Conservation (phyloP, 2,329 filamentous ascomycete genomes). For the Lachnellula occidentalis region DNA sequence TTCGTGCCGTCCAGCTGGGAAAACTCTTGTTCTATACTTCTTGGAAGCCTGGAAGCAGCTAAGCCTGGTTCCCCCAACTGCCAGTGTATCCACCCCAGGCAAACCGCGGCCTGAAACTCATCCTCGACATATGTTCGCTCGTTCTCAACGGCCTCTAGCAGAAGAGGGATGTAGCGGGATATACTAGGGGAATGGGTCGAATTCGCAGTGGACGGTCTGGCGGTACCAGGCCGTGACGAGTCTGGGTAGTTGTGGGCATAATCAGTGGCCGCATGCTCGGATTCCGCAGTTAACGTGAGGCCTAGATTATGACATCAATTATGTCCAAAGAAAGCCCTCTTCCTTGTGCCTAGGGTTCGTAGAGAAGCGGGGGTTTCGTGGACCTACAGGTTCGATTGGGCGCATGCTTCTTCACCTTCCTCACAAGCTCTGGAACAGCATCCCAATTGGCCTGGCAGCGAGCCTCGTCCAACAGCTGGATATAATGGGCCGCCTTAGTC, state of each 20-base stretch:
- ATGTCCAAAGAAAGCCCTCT: background rate
- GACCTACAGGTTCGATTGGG: slow-evolving; percentile 74
- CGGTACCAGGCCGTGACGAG: slow-evolving; percentile 14
- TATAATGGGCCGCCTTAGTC: slow-evolving; percentile 76
- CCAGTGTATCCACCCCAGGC: slow-evolving; percentile 82
- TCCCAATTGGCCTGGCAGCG: slow-evolving; percentile 86
- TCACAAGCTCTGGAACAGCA: slow-evolving; percentile 78
- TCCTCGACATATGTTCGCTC: slow-evolving; percentile 52
- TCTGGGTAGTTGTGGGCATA: slow-evolving; percentile 33
- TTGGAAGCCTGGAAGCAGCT: slow-evolving; percentile 57
- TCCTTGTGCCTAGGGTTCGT: background rate
- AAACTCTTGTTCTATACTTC: slow-evolving; percentile 52
- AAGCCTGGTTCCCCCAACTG: slow-evolving; percentile 62
- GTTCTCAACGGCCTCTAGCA: slow-evolving; percentile 52
- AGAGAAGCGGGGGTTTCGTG: background rate
- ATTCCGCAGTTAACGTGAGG: slow-evolving; percentile 63
- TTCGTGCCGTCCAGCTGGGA: slow-evolving; percentile 47
- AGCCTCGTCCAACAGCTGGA: slow-evolving; percentile 75
- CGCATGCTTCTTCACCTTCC: slow-evolving; percentile 93
- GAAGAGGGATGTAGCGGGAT: slow-evolving; percentile 31
- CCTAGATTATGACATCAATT: slow-evolving; percentile 41
- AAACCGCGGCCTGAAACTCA: slow-evolving; percentile 73
- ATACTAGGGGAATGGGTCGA: slow-evolving; percentile 23
- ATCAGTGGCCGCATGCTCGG: slow-evolving; percentile 60
- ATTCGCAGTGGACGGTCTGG: slow-evolving; percentile 17